Percentiles rank a stretch among this genome's conserved stretches.
phyloP scores from a whole-genome alignment of 768 basidiomycete species.

The Dioszegia aurantiaca region DNA sequence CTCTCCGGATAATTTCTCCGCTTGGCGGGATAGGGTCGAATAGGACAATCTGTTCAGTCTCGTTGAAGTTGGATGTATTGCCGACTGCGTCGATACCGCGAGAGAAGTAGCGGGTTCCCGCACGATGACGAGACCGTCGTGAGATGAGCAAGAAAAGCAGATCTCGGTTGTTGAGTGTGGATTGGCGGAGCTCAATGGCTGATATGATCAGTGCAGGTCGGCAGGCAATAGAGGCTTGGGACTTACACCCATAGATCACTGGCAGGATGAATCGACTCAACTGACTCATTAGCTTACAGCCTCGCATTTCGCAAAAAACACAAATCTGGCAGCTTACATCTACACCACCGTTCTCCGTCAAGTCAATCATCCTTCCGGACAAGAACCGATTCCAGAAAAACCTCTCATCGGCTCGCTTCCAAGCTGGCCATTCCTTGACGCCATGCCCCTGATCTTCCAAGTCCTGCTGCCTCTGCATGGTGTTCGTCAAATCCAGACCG shows the following conservation, averaged over 20 bases:
- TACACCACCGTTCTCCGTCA: conserved; percentile 58
- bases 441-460: conserved; percentile 57
- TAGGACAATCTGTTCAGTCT: conserved; percentile 90
- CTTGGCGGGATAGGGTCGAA: conserved; percentile 57
- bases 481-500: conserved; percentile 80
- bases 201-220: neutral
- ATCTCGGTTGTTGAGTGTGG: conserved; percentile 71
- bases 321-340: conserved; percentile 74
- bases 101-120: conserved; percentile 95
- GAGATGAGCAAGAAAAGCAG: conserved; percentile 85
- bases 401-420: conserved; percentile 76
- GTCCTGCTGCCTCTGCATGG: conserved; percentile 77
- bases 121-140: conserved; percentile 86
- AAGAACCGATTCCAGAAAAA: conserved; percentile 97
- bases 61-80: conserved; percentile 94
- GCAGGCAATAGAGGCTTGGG: too few species aligned
- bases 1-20: conserved; percentile 30
- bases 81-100: conserved; percentile 86
- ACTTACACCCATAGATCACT: conserved; percentile 89
- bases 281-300: conserved; percentile 54
- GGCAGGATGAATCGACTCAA: conserved; percentile 85
- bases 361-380: conserved; percentile 64
- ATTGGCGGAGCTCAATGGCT: conserved; percentile 83
- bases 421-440: conserved; percentile 31
- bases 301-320: neutral